A percentile compares a stretch with the other conserved stretches of the same genome.
Conservation (phyloP, 1,284 basidiomycete species). For the Sphagnurus paluster region DNA sequence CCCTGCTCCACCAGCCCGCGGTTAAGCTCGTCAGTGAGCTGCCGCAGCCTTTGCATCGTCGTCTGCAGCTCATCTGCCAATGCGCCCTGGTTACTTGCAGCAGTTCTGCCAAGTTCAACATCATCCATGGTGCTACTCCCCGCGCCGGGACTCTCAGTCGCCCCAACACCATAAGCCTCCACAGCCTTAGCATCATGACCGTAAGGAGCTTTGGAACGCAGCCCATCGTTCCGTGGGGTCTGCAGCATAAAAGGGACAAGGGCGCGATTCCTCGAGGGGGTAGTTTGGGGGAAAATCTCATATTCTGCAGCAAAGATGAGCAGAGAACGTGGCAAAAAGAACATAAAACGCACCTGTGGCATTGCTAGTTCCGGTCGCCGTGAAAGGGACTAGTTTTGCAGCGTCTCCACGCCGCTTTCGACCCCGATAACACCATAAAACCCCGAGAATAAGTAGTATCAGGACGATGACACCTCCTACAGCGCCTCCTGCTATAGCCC, state of each 20-base stretch:
- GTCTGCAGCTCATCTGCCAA: not conserved
- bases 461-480: constrained; percentile 7
- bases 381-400: not conserved
- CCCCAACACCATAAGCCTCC: not conserved
- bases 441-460: constrained; percentile 1
- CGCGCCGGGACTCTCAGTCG: not conserved
- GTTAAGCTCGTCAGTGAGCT: constrained; percentile 9
- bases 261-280: too few species aligned
- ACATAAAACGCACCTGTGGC: too few species aligned
- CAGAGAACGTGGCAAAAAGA: too few species aligned
- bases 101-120: not conserved
- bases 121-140: not conserved
- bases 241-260: not conserved
- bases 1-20: constrained; percentile 6
- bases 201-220: not conserved
- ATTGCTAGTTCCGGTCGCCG: too few species aligned
- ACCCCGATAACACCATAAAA: constrained; percentile 1
- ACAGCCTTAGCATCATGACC: not conserved
- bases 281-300: too few species aligned
- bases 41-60: constrained; percentile 7
- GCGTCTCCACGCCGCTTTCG: not conserved
- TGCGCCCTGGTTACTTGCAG: not conserved
- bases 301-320: too few species aligned
- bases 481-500: constrained; percentile 5
- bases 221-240: not conserved